Percentiles rank a stretch among this genome's conserved stretches.
Conservation (phyloP, 2,329 filamentous ascomycete genomes). For the Phaeosphaeriaceae sp. region DNA sequence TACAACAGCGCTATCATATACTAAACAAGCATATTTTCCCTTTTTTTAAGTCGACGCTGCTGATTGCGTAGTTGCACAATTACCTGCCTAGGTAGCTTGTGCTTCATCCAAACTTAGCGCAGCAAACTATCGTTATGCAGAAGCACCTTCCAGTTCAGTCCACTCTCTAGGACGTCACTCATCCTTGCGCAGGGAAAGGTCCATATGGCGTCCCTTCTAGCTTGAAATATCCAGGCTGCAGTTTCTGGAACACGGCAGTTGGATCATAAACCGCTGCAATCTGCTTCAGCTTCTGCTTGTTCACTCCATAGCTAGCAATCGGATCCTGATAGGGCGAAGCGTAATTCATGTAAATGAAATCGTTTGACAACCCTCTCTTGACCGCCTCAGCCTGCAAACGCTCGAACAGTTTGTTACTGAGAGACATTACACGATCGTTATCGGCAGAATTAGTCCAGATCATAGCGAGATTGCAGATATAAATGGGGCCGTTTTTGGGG, state of each 20-base stretch:
- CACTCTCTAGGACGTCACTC: no score
- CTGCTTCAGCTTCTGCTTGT: slow-evolving; percentile 30
- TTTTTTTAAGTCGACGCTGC: no score
- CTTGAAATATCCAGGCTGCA: slow-evolving; percentile 31
- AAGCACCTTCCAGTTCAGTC: no score
- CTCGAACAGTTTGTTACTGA: slow-evolving; percentile 26
- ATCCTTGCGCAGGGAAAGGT: slow-evolving; percentile 2
- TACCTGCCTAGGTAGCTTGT: no score
- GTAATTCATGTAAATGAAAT: slow-evolving; percentile 57
- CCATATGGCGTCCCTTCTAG: slow-evolving; percentile 27
- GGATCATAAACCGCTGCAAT: slow-evolving; percentile 25
- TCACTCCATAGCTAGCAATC: slow-evolving; percentile 50
- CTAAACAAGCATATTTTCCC: no score
- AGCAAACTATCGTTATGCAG: no score
- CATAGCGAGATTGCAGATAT: slow-evolving; percentile 26
- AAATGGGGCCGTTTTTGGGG: slow-evolving; percentile 24
- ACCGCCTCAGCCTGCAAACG: slow-evolving; percentile 16
- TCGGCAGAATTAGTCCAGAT: slow-evolving; percentile 33
- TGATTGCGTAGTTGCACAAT: no score
- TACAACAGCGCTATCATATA: no score
- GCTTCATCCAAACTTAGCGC: no score
- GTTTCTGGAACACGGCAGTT: slow-evolving; percentile 23
- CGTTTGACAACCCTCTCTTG: slow-evolving; percentile 14
- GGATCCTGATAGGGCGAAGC: slow-evolving; percentile 53
- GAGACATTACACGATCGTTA: slow-evolving; percentile 28